Percentiles rank a stretch among this genome's conserved stretches.
Conservation (phyloP, 306 rosid species). For the Canavalia ensiformis region DNA sequence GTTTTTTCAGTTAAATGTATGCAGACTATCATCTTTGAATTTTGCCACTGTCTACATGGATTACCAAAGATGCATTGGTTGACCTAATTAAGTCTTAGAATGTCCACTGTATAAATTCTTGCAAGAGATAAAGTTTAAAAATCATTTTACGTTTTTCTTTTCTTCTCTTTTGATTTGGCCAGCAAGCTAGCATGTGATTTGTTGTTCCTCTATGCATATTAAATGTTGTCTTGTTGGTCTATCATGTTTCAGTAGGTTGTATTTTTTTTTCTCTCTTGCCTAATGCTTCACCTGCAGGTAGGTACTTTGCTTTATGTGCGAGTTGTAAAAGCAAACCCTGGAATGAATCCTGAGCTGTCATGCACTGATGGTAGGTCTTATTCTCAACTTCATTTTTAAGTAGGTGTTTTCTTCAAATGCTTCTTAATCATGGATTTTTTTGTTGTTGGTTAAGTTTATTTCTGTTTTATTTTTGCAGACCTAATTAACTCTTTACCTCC, state of each 20-base stretch:
- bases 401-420: not conserved
- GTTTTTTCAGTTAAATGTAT: not conserved
- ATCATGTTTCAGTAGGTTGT: slow-evolving; percentile 17
- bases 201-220: slow-evolving; percentile 8
- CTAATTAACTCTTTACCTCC: not conserved
- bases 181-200: slow-evolving; percentile 29
- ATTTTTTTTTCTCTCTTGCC: slow-evolving; percentile 18
- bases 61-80: slow-evolving; percentile 2
- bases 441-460: slow-evolving; percentile 9
- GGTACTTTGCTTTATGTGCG: slow-evolving; percentile 83
- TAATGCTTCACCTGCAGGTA: slow-evolving; percentile 60
- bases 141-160: not conserved
- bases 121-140: slow-evolving; percentile 4
- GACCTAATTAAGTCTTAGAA: slow-evolving; percentile 3
- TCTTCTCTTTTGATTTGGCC: slow-evolving; percentile 5
- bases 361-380: slow-evolving; percentile 83
- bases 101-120: not conserved
- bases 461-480: not conserved
- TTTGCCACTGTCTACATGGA: slow-evolving; percentile 10
- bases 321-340: slow-evolving; percentile 84
- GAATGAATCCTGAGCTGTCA: slow-evolving; percentile 91
- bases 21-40: not conserved
- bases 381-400: not conserved
- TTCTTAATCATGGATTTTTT: not conserved
- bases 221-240: slow-evolving; percentile 7